phyloP scores from a whole-genome alignment of 2,329 filamentous ascomycete species.

The Ophiocordyceps australis region DNA sequence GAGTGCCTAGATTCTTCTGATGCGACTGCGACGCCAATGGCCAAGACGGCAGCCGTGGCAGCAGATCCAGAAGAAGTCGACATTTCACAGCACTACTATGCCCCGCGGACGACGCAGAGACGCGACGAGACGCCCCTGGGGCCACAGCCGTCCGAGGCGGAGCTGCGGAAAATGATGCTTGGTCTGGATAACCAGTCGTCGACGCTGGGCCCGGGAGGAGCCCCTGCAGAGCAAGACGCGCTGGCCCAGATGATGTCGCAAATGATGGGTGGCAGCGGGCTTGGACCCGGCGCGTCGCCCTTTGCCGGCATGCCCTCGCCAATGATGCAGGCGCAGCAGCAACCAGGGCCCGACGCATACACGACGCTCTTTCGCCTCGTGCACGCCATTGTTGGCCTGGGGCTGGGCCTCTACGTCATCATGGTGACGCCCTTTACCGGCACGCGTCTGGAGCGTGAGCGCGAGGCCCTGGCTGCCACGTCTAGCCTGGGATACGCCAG shows the following conservation, averaged over 20 bases:
- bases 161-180: constrained; percentile 47
- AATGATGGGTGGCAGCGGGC: constrained; percentile 35
- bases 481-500: constrained; percentile 8
- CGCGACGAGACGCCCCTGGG: no score
- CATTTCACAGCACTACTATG: constrained; percentile 58
- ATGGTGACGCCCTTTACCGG: constrained; percentile 52
- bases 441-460: constrained; percentile 39
- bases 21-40: no score
- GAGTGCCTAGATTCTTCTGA: no score
- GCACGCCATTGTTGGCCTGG: constrained; percentile 54
- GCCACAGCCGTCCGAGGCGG: no score
- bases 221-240: constrained; percentile 13
- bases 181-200: constrained; percentile 23
- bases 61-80: constrained; percentile 66
- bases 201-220: constrained; percentile 3
- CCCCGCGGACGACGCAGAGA: constrained; percentile 24
- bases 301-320: constrained; percentile 21
- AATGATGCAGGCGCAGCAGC: constrained; percentile 16
- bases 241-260: constrained; percentile 55
- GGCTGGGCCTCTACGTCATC: constrained; percentile 52
- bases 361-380: constrained; percentile 50
- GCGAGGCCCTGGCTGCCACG: constrained; percentile 11
- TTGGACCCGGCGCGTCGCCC: constrained; percentile 12
- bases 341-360: constrained; percentile 18
- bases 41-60: no score